These are phyloP conservation scores for Aspergillus ochraceus DNA, from an alignment of 2,329 filamentous ascomycete species.

Conservation along the genomic window DNA sequence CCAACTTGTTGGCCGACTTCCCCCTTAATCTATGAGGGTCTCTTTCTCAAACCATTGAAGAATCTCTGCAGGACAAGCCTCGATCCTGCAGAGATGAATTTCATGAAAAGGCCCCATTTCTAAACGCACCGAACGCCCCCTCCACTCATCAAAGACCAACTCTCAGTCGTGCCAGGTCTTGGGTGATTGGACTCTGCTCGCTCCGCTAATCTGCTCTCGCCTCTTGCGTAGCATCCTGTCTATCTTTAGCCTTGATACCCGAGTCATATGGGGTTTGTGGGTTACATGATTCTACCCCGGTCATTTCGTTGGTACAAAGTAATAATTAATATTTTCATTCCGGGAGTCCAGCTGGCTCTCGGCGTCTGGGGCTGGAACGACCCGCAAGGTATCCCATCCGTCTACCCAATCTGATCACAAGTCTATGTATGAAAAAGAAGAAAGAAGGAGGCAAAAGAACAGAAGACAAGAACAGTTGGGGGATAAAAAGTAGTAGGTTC, in stretches of 20 bases:
- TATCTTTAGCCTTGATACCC: neutral
- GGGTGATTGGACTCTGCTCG: neutral
- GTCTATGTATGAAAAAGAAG: conserved; percentile 21
- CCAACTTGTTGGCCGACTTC: neutral
- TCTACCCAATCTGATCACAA: conserved; percentile 23
- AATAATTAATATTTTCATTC: conserved; percentile 16
- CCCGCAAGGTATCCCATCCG: conserved; percentile 1
- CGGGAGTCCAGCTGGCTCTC: conserved; percentile 18
- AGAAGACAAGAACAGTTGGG: conserved; percentile 12
- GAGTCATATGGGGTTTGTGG: neutral
- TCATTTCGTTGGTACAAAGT: neutral
- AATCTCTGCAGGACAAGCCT: neutral
- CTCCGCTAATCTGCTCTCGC: neutral
- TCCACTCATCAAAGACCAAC: neutral
- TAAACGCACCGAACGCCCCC: neutral
- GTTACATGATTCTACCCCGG: neutral
- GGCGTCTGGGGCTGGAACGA: conserved; percentile 16
- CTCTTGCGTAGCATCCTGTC: neutral
- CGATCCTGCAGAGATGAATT: neutral
- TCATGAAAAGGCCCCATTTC: neutral
- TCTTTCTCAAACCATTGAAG: neutral
- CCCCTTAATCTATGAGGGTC: neutral
- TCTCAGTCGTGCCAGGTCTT: neutral
- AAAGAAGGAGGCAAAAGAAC: conserved; percentile 17
- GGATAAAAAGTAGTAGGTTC: conserved; percentile 12